Base-by-base conservation (phyloP, 2,329 filamentous ascomycete species). In the Colletotrichum nymphaeae region DNA sequence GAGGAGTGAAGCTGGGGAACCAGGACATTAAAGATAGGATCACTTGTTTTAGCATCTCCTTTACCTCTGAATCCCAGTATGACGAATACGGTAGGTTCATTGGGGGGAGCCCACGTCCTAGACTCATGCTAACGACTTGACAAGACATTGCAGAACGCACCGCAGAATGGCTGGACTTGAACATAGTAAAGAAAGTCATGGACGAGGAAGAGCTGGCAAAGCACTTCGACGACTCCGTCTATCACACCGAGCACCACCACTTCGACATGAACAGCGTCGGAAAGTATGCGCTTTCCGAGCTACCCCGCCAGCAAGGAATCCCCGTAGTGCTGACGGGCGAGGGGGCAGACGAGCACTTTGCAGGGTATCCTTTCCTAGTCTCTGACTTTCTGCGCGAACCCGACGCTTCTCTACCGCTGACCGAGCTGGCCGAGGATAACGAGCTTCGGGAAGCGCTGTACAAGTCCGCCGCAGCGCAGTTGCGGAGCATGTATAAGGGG, bases 291-390 rank as follows among this genome's bases (percentile, higher is more conserved):
- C 81, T 90, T 3, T 86, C 86, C 0, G 81, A 83, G 37, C 75
- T 86, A 0, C 82, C 86, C 0, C 83, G 80, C 14, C 80, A 86
- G 49, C 79, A 83, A 5, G 87, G 87, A 5, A 83, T 86, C 78
- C 88, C 88, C 73, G 88, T 89, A 2, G 84, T 90, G 3, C 79
- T 91, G 8, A 89, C 87, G 1, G 83, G 84, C 24, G 86, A 88
- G 75, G 87, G 87, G 4, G 79, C 86, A 14, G 88, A 90, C 72
- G 88, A 90, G 79, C 81, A 86, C 64, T 90, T 90, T 76, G 84
- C 81, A 3, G 88, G 88, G 35, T 90, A 90, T 74, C 78, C 81
- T 0, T 79, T 82, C 55, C 87, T 86, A 67, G 76, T 83, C 0
- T 78, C 83, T 1, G 87, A 90, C 64, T 84, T 83, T 63, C 80